phyloP scores from a whole-genome alignment of 108 stramenopile species.

The Cyclostephanos invisitatus region DNA sequence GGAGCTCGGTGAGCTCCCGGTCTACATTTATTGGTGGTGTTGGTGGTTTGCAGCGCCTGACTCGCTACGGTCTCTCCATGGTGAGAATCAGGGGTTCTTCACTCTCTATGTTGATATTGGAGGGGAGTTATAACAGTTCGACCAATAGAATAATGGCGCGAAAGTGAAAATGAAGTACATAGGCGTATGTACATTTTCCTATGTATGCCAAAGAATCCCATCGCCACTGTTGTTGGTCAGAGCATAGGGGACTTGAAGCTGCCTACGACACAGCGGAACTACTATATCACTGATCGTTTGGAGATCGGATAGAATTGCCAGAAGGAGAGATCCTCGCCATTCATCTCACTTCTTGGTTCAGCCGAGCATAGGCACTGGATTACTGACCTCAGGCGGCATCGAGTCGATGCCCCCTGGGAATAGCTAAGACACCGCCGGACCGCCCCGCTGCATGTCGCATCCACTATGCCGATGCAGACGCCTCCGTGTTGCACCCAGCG shows the following conservation, averaged over 20 bases:
- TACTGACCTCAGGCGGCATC: background rate
- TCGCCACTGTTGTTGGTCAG: conserved; percentile 3
- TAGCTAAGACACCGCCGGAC: background rate
- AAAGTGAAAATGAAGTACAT: too few species aligned
- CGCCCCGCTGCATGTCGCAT: background rate
- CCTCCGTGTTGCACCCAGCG: background rate
- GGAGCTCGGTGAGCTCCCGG: too few species aligned
- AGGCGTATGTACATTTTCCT: too few species aligned
- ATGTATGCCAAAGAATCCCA: too few species aligned
- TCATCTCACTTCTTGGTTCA: background rate
- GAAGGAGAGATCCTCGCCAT: background rate
- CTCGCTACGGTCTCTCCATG: too few species aligned
- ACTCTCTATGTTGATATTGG: too few species aligned
- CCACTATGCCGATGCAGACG: background rate
- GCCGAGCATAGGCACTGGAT: conserved; percentile 1
- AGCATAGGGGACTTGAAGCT: conserved; percentile 4
- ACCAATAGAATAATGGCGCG: too few species aligned
- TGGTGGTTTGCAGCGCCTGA: too few species aligned
- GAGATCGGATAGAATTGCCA: background rate
- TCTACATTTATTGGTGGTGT: too few species aligned
- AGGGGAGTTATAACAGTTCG: too few species aligned
- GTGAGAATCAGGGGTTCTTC: too few species aligned
- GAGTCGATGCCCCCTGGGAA: background rate
- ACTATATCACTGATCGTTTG: too few species aligned
- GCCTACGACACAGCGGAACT: background rate